Base-by-base conservation (phyloP, 306 rosid genomes). In the Acacia confusa region DNA sequence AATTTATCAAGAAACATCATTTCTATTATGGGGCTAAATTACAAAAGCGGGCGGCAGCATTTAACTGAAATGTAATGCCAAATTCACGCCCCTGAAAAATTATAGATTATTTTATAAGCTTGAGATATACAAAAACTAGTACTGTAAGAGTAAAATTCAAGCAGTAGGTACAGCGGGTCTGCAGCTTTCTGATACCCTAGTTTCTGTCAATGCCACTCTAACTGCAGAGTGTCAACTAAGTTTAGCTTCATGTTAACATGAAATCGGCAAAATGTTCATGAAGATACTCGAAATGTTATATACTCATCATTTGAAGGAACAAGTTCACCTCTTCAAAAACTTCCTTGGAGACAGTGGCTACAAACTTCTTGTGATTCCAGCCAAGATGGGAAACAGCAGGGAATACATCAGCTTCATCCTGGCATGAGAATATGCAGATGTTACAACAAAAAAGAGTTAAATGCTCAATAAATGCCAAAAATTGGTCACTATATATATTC, bases 331-430 rank as follows among this genome's bases (percentile, higher is more conserved):
- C 91, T 60, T 76, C 85, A 75, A 48, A 86, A 50, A 82, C 78
- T 40, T 87, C 91, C 84, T 85, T 81, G 73, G 87, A 55, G 53
- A 88, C 79, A 81, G 80, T 70, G 61, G 53, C 77, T 32, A 84
- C 89, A 86, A 91, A 89, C 75, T 86, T 89, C 72, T 85, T 88
- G 91, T 93, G 97, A 84, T 88, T 91, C 67, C 82, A 89, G 65
- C 95, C 97, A 65, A 93, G 85, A 88, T 88, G 93, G 87, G 90
- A 91, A 78, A 91, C 57, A 52, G 85, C 88, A 25, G 90, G 90
- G 82, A 93, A 87, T 67, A 83, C 78, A 83, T 88, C 95, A 82
- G 89, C 91, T 87, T 95, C 99, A 81, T 95, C 99, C 97, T 95
- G 91, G 57, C 82, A 90, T 71, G 52, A 71, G 63, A 69, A 61